phyloP scores from a whole-genome alignment of 805 yeast genomes.

The Yamadazyma kitorensis region DNA sequence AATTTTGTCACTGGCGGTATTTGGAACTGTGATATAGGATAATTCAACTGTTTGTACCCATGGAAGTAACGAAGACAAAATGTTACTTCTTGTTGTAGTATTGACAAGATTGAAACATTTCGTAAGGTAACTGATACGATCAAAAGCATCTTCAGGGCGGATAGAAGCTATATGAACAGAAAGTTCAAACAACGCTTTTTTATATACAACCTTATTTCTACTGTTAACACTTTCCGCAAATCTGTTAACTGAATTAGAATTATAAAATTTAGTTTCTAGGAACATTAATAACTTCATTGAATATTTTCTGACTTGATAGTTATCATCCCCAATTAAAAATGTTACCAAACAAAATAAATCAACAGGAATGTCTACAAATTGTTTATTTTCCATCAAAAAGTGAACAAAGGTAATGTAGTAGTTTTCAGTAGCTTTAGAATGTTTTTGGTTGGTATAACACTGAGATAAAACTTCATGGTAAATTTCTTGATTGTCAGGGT shows the following conservation, averaged over 20 bases:
- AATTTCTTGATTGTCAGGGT: constrained; percentile 51
- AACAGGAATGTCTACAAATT: constrained; percentile 50
- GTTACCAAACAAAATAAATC: constrained; percentile 73
- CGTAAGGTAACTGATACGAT: constrained; percentile 69
- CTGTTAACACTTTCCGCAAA: constrained; percentile 73
- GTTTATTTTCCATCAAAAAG: constrained; percentile 50
- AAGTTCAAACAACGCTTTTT: constrained; percentile 77
- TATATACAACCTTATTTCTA: constrained; percentile 77
- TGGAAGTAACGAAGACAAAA: constrained; percentile 77
- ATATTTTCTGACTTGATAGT: constrained; percentile 60
- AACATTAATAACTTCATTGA: constrained; percentile 71
- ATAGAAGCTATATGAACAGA: constrained; percentile 65
- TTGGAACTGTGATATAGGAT: neutral
- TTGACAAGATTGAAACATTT: constrained; percentile 60
- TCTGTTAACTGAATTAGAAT: constrained; percentile 47
- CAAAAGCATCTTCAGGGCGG: constrained; percentile 57
- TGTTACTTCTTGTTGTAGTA: constrained; percentile 64
- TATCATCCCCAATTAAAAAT: constrained; percentile 76
- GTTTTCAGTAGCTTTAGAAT: constrained; percentile 53
- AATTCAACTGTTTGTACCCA: constrained; percentile 89
- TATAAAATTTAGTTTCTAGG: constrained; percentile 53
- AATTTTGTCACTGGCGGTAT: neutral
- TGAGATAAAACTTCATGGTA: constrained; percentile 62
- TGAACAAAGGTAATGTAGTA: constrained; percentile 74
- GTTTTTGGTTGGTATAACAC: constrained; percentile 59